Percentiles rank a stretch among this genome's conserved stretches.
These are phyloP conservation scores for Anastatica hierochuntica DNA, from an alignment of 345 rosid species.

Conservation along the genomic window DNA sequence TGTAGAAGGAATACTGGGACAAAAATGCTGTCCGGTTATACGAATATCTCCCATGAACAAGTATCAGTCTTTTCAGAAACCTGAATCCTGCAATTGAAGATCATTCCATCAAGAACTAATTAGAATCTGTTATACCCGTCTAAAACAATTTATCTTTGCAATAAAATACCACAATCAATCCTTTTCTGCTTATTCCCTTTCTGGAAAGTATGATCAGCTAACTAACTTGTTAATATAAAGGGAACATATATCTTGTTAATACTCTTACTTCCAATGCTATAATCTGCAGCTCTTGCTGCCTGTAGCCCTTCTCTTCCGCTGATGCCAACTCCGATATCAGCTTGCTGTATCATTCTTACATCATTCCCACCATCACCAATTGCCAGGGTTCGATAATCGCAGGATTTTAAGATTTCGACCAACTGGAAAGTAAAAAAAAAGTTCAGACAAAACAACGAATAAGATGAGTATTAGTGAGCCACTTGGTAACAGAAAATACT, in stretches of 20 bases:
- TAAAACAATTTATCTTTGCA: not conserved
- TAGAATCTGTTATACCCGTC: not conserved
- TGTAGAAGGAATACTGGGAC: constrained; percentile 94
- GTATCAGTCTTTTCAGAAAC: constrained; percentile 83
- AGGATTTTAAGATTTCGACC: constrained; percentile 79
- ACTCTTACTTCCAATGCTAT: constrained; percentile 89
- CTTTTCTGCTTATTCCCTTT: not conserved
- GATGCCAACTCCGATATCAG: constrained; percentile 96
- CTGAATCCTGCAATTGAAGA: constrained; percentile 65
- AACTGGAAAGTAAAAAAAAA: constrained; percentile 43
- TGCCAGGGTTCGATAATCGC: constrained; percentile 93
- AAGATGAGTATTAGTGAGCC: not conserved
- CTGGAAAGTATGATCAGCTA: not conserved
- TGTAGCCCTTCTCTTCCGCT: constrained; percentile 99
- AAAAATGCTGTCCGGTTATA: constrained; percentile 96
- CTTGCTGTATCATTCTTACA: constrained; percentile 98
- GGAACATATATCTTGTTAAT: not conserved
- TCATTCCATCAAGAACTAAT: constrained; percentile 4
- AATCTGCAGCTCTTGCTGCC: constrained; percentile 99
- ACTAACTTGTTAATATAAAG: not conserved
- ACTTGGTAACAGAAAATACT: not conserved
- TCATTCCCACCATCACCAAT: constrained; percentile 99
- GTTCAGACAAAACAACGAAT: not conserved
- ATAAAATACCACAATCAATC: no score
- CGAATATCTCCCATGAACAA: constrained; percentile 94